A percentile compares a stretch with the other conserved stretches of the same genome.
phyloP scores from a whole-genome alignment of 1,284 basidiomycete species.

The Ustilago trichophora region DNA sequence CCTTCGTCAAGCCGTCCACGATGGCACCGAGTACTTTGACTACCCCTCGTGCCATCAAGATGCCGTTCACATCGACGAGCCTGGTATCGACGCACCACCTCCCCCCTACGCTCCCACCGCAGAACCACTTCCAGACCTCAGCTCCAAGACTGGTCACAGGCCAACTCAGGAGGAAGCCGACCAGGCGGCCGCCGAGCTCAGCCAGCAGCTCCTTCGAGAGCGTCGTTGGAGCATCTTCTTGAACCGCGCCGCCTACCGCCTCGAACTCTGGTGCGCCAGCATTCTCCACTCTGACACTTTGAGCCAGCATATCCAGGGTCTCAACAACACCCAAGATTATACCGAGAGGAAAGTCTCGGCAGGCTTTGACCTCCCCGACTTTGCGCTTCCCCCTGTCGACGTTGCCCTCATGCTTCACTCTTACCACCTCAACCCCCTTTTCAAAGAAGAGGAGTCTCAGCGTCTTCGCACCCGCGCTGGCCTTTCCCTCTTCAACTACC shows the following conservation, averaged over 20 bases:
- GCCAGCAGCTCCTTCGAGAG: constrained; percentile 19
- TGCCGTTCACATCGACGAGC: constrained; percentile 28
- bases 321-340: neutral
- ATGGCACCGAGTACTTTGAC: constrained; percentile 39
- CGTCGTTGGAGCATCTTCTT: constrained; percentile 49
- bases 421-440: constrained; percentile 46
- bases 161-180: constrained; percentile 22
- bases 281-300: constrained; percentile 23
- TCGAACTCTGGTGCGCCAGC: constrained; percentile 44
- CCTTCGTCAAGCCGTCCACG: constrained; percentile 27
- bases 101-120: constrained; percentile 32
- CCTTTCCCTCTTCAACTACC: constrained; percentile 28
- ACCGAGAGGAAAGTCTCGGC: neutral
- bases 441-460: constrained; percentile 25
- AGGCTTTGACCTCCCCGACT: constrained; percentile 26
- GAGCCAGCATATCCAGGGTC: neutral
- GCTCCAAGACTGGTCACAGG: constrained; percentile 16
- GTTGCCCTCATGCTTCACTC: constrained; percentile 53
- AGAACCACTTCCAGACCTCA: constrained; percentile 11
- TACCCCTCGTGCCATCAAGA: constrained; percentile 33
- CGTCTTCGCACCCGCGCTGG: constrained; percentile 17
- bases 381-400: constrained; percentile 51
- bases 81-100: constrained; percentile 44
- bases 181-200: constrained; percentile 20
- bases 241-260: constrained; percentile 45